These are phyloP conservation scores for Torulaspora microellipsoides DNA, from an alignment of 805 yeast species.

Conservation along the genomic window DNA sequence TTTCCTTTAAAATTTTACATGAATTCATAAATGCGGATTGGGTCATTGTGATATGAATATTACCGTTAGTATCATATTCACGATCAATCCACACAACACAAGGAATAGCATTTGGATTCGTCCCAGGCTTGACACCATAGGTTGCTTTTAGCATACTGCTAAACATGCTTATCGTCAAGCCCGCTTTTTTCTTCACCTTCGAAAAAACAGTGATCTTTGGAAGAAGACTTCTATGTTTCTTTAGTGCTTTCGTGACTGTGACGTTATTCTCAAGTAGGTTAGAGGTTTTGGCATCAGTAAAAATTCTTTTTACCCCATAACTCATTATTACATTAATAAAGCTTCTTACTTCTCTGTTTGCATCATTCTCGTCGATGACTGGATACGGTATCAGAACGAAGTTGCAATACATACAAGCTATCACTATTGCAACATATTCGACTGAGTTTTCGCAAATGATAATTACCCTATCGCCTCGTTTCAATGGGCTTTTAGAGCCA, in stretches of 20 bases:
- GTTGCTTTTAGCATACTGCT: conserved; percentile 19
- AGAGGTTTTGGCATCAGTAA: conserved; percentile 52
- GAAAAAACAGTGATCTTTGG: conserved; percentile 33
- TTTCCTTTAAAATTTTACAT: conserved; percentile 87
- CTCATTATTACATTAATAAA: conserved; percentile 63
- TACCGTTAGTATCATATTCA: conserved; percentile 20
- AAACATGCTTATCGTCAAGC: conserved; percentile 17
- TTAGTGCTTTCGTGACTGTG: conserved; percentile 22
- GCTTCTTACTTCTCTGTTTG: conserved; percentile 69
- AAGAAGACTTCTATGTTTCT: conserved; percentile 19
- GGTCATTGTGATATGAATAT: conserved; percentile 37
- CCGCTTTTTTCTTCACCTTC: conserved; percentile 28
- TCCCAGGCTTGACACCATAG: conserved; percentile 19
- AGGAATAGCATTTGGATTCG: conserved; percentile 33
- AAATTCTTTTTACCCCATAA: conserved; percentile 63
- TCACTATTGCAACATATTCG: conserved; percentile 75
- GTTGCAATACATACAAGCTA: conserved; percentile 84
- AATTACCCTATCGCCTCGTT: conserved; percentile 68
- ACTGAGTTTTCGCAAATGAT: conserved; percentile 84
- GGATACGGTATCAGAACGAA: conserved; percentile 62
- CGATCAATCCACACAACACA: conserved; percentile 32
- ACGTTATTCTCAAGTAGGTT: conserved; percentile 24
- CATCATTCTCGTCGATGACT: conserved; percentile 57
- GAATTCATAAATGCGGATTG: conserved; percentile 66
- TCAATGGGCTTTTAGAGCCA: conserved; percentile 56